Evolutionary conservation across 139 green algal species (phyloP).

Genomic region (Trebouxia sp.): DNA sequence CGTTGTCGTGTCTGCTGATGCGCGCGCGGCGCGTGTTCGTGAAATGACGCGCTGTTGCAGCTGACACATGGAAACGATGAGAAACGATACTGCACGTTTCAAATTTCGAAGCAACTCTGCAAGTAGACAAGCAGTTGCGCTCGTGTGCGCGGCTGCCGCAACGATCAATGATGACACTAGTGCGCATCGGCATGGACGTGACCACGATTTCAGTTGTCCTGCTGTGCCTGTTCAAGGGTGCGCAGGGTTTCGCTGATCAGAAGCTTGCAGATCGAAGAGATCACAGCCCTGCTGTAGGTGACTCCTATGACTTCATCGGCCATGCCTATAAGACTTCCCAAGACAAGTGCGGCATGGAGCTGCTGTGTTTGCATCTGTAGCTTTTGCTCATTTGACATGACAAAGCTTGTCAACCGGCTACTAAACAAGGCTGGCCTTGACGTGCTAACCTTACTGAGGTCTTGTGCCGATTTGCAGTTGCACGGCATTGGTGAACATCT

Average conservation of each 20-base stretch:
- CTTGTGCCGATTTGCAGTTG: constrained; percentile 10
- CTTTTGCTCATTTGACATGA: not conserved
- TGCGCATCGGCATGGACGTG: not conserved
- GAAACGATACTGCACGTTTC: not conserved
- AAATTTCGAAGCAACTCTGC: not conserved
- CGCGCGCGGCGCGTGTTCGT: too few species aligned
- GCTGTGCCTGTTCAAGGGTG: not conserved
- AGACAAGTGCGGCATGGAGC: not conserved
- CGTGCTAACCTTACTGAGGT: too few species aligned
- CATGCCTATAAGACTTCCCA: not conserved
- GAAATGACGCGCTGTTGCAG: too few species aligned
- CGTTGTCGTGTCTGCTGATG: too few species aligned
- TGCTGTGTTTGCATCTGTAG: not conserved
- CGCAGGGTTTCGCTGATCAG: not conserved
- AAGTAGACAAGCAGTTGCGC: not conserved
- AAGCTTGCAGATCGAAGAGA: not conserved
- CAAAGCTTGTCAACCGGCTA: not conserved
- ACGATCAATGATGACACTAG: not conserved
- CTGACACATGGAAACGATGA: constrained; percentile 1
- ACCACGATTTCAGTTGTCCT: not conserved
- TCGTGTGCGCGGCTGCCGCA: not conserved
- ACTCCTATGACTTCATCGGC: not conserved
- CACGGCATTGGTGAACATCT: not conserved
- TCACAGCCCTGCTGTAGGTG: not conserved
- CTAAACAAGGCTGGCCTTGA: too few species aligned